These are phyloP conservation scores for Eucalyptus melliodora DNA, from an alignment of 345 rosid genomes.

Conservation along the genomic window DNA sequence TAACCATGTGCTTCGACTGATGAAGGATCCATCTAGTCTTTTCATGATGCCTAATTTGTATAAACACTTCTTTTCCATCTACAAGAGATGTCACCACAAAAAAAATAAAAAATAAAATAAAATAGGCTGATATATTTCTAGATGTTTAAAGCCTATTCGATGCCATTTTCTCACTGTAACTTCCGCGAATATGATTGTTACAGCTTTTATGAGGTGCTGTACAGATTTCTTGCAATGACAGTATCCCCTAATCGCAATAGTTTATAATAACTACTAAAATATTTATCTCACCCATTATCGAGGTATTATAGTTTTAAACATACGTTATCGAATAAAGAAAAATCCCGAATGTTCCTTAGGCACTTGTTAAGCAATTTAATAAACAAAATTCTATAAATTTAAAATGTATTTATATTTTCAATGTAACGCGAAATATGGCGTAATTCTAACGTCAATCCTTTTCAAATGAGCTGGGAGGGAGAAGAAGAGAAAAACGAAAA, in stretches of 20 bases:
- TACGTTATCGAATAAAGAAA: neutral
- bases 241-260: neutral
- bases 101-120: neutral
- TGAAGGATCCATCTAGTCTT: neutral
- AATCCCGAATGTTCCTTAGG: neutral
- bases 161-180: neutral
- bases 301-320: neutral
- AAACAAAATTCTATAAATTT: accelerated
- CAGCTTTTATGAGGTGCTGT: neutral
- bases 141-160: neutral
- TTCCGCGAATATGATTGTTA: neutral
- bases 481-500: too few relatives aligned
- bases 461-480: neutral
- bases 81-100: neutral
- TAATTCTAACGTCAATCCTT: neutral
- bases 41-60: neutral
- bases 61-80: neutral
- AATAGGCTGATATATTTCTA: neutral
- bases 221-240: neutral
- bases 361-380: neutral
- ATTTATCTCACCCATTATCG: neutral
- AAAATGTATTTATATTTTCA: neutral
- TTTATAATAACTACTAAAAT: neutral
- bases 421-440: neutral
- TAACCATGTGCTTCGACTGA: neutral